A percentile compares a stretch with the other conserved stretches of the same genome.
These are phyloP conservation scores for Zygnema circumcarinatum DNA, from an alignment of 139 green algal genomes.

Conservation along the genomic window DNA sequence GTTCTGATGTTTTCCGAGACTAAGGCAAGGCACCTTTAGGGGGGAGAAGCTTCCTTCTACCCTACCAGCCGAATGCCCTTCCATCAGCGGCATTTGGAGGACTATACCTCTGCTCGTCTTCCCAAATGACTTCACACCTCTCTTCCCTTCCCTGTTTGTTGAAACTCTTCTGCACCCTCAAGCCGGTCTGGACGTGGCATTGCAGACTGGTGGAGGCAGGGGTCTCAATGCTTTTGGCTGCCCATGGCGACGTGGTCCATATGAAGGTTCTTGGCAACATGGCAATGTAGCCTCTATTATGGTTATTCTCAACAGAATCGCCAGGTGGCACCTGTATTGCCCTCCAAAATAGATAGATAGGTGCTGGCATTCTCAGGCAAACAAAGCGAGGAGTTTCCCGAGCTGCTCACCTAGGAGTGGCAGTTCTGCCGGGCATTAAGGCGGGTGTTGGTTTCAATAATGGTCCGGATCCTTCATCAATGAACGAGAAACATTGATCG, in stretches of 20 bases:
- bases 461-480: too few relatives aligned
- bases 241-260: conserved; percentile 22
- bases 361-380: too few relatives aligned
- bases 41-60: neutral
- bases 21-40: neutral
- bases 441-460: too few relatives aligned
- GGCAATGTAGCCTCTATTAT: too few relatives aligned
- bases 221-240: conserved; percentile 15
- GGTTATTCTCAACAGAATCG: too few relatives aligned
- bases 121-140: neutral
- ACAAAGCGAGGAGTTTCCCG: too few relatives aligned
- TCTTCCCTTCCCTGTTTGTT: neutral
- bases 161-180: neutral
- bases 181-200: neutral
- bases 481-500: too few relatives aligned
- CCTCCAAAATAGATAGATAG: too few relatives aligned
- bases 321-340: too few relatives aligned
- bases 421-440: too few relatives aligned
- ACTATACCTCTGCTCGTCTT: conserved; percentile 9
- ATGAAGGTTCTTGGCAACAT: conserved; percentile 36
- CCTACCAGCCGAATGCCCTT: neutral
- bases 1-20: neutral
- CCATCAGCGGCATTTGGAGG: too few relatives aligned
- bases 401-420: too few relatives aligned
- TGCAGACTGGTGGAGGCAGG: conserved; percentile 33